Conservation (phyloP, 257 asterid species). For the Ilex asprella region DNA sequence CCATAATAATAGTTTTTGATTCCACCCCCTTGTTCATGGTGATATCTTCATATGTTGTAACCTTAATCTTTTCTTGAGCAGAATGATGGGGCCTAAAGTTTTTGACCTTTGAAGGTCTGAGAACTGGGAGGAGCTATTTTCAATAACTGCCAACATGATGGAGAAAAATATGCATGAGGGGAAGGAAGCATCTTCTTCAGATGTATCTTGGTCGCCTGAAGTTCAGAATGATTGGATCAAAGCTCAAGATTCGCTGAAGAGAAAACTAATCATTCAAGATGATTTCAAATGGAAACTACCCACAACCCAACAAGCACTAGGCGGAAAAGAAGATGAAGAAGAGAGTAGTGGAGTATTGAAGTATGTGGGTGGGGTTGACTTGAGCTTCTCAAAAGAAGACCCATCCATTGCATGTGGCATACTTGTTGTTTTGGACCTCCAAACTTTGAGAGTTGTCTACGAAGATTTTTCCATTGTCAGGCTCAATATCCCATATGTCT, state of each 20-base stretch:
- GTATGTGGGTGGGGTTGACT: slow-evolving; percentile 80
- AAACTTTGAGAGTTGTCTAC: slow-evolving; percentile 50
- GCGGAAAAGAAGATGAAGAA: slow-evolving; percentile 19
- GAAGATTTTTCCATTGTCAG: slow-evolving; percentile 54
- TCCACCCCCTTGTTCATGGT: too few relatives aligned
- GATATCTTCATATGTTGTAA: too few relatives aligned
- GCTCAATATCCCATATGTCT: slow-evolving; percentile 60
- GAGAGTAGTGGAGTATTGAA: slow-evolving; percentile 29
- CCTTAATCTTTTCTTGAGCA: too few relatives aligned
- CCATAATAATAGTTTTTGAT: too few relatives aligned
- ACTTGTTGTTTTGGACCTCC: slow-evolving; percentile 63
- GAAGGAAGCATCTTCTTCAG: slow-evolving; percentile 14
- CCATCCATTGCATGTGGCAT: slow-evolving; percentile 72
- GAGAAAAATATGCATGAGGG: slow-evolving; percentile 5
- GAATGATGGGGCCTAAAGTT: too few relatives aligned
- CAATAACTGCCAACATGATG: too few relatives aligned
- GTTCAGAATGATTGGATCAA: slow-evolving; percentile 37
- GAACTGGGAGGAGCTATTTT: too few relatives aligned
- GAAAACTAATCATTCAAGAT: slow-evolving; percentile 44
- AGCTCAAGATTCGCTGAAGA: slow-evolving; percentile 58
- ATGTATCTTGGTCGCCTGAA: slow-evolving; percentile 11
- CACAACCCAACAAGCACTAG: background rate
- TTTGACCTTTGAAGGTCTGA: too few relatives aligned
- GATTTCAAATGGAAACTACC: slow-evolving; percentile 54
- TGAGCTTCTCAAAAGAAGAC: slow-evolving; percentile 73